Evolutionary conservation across 768 basidiomycete genomes (phyloP), one percentile per base, ranked within the genome.

Genomic region (Ramaria sp.): DNA sequence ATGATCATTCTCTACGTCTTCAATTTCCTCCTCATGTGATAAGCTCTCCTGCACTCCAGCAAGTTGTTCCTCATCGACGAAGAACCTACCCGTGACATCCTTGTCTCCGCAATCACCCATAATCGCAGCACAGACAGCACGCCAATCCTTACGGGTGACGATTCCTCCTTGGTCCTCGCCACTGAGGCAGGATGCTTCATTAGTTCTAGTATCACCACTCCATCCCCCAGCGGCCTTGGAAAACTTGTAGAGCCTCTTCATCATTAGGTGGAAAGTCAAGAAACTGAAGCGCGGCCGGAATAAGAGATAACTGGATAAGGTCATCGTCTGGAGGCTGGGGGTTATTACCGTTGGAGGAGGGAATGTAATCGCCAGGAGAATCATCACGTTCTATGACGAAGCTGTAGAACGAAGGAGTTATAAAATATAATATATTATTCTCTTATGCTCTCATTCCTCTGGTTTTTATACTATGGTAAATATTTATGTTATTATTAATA

Each of bases 211-310:
- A n/a, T n/a, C 27, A 12, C 68, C 71, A 49, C 68, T 68, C 88
- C 89, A 90, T 17, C 87, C 89, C 1, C 78, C 72, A 0, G 86
- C 84, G 2, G 90, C 89, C 59, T 86, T 88, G 75, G 68, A 92
- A 88, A 1, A 89, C 84, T 1, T 74, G 65, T 4, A 91, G 74
- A 11, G 89, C 74, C 53, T 88, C 79, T n/a, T 77, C 75, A 65
- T 89, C 83, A 24, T 84, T 75, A 9, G 80, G 79, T 9, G 67
- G 69, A 7, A 91, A 72, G 60, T 83, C 80, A 19, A 92, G 74
- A 17, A 71, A 63, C 61, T 77, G 76, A 1, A 92, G 77, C 11
- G 86, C 87, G 11, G 67, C 59, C 2, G 88, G 82, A 43, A 91
- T 72, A 20, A 73, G 67, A 12, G 77, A 74, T 30, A 91, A 63